Base-by-base conservation (phyloP, 176 grass and related monocot genomes). In the Cymbopogon citratus region DNA sequence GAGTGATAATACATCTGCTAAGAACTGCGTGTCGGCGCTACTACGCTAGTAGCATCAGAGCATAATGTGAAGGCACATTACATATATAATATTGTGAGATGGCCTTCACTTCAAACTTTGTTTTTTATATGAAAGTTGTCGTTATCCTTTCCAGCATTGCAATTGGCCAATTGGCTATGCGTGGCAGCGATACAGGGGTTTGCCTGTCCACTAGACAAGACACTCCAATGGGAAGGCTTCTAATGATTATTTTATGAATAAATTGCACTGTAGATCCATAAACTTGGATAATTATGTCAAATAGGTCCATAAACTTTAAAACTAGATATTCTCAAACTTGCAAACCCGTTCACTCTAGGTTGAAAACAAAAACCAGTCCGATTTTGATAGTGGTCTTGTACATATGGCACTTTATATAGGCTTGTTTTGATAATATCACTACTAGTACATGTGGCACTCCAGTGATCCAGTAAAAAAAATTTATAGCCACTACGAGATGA, bases 71-170 rank as follows among this genome's bases (percentile, higher is more conserved):
- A 38, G 3, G n/a, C 21, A 59, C 0, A 56, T n/a, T 40, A n/a
- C n/a, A n/a, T n/a, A n/a, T n/a, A 33, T 33, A 33, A 33, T 59
- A 25, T 1, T 12, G 12, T 26, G 11, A 3, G 52, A 56, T 27
- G 24, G 23, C n/a, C 57, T 0, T 62, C 11, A 12, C 6, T 25
- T 62, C 24, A 25, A 61, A 26, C 52, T 31, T 29, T 69, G 38
- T 4, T 39, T 56, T 73, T 43, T 39, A 12, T 61, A 40, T 76
- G 57, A 2, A 43, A 41, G 1, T 12, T 31, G 3, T 67, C 5
- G 25, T 49, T 39, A 35, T 26, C 5, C 64, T 85, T 81, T 89
- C 63, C 82, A 89, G 77, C 71, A 12, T 9, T 67, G 52, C 52
- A 15, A 57, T 57, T 57, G 52, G 52, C 51, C 21, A 15, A 23